Percentiles rank a stretch among this genome's conserved stretches.
These are phyloP conservation scores for Cytospora chrysosperma DNA, from an alignment of 2,329 filamentous ascomycete genomes.

Conservation along the genomic window DNA sequence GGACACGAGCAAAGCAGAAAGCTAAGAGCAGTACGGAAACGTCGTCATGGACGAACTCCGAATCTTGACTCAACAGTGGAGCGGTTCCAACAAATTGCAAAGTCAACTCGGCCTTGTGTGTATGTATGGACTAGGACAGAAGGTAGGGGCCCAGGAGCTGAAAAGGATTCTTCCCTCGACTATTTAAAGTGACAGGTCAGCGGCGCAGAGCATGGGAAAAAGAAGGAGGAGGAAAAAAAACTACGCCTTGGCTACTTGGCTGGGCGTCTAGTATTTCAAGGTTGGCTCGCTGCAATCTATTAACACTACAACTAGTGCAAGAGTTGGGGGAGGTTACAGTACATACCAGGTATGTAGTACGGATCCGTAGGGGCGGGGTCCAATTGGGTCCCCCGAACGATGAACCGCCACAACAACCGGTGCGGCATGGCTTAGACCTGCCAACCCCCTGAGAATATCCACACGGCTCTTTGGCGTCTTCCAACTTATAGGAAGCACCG, in stretches of 20 bases:
- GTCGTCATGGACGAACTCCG: background rate
- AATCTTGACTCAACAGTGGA: background rate
- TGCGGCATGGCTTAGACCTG: background rate
- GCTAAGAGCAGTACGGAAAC: background rate
- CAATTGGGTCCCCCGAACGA: background rate
- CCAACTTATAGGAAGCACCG: too few species aligned
- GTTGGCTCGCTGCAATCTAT: conserved; percentile 17
- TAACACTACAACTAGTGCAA: conserved; percentile 15
- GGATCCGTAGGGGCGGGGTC: conserved; percentile 5
- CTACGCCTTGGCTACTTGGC: conserved; percentile 1
- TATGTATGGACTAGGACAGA: background rate
- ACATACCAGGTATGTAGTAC: too few species aligned
- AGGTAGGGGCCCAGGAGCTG: background rate
- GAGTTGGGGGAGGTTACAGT: background rate
- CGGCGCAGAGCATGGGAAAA: background rate
- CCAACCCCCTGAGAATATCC: background rate
- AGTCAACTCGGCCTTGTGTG: background rate
- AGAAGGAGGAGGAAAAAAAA: background rate
- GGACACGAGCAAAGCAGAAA: background rate
- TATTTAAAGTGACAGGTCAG: conserved; percentile 13
- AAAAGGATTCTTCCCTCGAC: background rate
- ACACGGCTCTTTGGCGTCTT: background rate
- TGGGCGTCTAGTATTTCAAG: conserved; percentile 9
- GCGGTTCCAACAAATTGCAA: background rate
- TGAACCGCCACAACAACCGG: conserved; percentile 2